A percentile compares a stretch with the other conserved stretches of the same genome.
Conservation (phyloP, 2,329 filamentous ascomycete genomes). For the Colletotrichum gloeosporioides region DNA sequence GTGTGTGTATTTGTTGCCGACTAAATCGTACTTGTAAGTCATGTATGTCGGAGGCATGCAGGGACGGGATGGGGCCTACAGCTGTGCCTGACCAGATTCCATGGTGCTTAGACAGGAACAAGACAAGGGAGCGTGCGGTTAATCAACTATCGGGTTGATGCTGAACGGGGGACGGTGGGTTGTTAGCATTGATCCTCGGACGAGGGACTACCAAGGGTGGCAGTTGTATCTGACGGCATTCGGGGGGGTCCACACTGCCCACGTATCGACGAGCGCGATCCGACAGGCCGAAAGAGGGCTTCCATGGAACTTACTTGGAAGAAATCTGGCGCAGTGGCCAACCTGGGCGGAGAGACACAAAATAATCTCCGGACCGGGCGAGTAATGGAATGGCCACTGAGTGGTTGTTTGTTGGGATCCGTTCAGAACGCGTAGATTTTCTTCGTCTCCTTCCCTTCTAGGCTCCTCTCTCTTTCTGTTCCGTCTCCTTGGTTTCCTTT, state of each 20-base stretch:
- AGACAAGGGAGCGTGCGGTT: constrained; percentile 39
- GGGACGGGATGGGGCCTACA: constrained; percentile 47
- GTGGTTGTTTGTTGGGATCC: constrained; percentile 14
- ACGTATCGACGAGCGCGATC: constrained; percentile 41
- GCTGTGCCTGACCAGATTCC: constrained; percentile 56
- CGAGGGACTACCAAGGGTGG: constrained; percentile 31
- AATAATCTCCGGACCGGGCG: constrained; percentile 34
- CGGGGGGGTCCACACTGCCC: constrained; percentile 32
- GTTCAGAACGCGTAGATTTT: constrained; percentile 43
- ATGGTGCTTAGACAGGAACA: constrained; percentile 44
- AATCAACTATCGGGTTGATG: constrained; percentile 41
- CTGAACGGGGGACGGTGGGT: constrained; percentile 33
- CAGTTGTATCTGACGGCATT: constrained; percentile 28
- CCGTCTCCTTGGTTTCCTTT: not conserved
- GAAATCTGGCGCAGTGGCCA: constrained; percentile 39
- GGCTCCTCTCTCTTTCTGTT: not conserved
- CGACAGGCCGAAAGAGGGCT: constrained; percentile 34
- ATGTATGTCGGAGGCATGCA: constrained; percentile 24
- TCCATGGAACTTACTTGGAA: constrained; percentile 44
- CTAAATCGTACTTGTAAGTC: constrained; percentile 46
- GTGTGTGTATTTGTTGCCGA: constrained; percentile 53
- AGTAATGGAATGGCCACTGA: constrained; percentile 25
- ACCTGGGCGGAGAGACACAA: constrained; percentile 24
- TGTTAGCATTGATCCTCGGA: constrained; percentile 44
- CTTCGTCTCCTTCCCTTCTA: constrained; percentile 3